These are phyloP conservation scores for Cytidiella melzeri DNA, from an alignment of 768 basidiomycete genomes.

Conservation along the genomic window DNA sequence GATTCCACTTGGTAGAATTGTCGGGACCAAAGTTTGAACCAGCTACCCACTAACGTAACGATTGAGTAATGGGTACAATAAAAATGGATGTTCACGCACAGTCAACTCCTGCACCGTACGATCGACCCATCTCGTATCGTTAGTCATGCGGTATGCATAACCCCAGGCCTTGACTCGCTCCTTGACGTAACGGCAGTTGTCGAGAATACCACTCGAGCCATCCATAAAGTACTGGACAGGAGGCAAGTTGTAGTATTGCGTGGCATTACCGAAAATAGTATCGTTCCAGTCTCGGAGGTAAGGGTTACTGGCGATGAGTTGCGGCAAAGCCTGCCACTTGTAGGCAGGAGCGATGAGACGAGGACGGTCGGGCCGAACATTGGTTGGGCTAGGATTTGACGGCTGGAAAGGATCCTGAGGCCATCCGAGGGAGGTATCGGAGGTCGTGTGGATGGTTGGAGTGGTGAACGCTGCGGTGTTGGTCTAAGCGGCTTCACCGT, in stretches of 20 bases:
- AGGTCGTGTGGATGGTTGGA: constrained; percentile 65
- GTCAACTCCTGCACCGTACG: constrained; percentile 77
- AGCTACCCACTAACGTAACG: constrained; percentile 43
- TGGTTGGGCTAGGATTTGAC: constrained; percentile 50
- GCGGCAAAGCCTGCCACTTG: constrained; percentile 82
- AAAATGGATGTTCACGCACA: constrained; percentile 38
- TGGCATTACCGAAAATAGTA: constrained; percentile 86
- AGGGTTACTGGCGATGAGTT: constrained; percentile 72
- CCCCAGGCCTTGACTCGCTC: constrained; percentile 87
- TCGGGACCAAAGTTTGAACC: constrained; percentile 75
- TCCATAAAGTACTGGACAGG: constrained; percentile 72
- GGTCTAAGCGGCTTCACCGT: constrained; percentile 42
- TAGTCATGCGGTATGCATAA: constrained; percentile 87
- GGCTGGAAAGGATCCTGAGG: constrained; percentile 75
- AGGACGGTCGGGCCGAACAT: constrained; percentile 73
- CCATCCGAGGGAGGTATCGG: constrained; percentile 55
- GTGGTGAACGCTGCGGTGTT: constrained; percentile 63
- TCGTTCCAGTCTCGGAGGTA: constrained; percentile 88
- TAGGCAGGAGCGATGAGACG: constrained; percentile 87
- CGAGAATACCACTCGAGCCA: constrained; percentile 86
- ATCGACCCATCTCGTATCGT: constrained; percentile 88
- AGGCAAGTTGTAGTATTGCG: constrained; percentile 55
- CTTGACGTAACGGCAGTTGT: constrained; percentile 85
- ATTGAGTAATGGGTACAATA: constrained; percentile 1
- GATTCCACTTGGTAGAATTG: constrained; percentile 73